Base-by-base conservation (phyloP, 2,329 filamentous ascomycete species). In the Cladophialophora bantiana region DNA sequence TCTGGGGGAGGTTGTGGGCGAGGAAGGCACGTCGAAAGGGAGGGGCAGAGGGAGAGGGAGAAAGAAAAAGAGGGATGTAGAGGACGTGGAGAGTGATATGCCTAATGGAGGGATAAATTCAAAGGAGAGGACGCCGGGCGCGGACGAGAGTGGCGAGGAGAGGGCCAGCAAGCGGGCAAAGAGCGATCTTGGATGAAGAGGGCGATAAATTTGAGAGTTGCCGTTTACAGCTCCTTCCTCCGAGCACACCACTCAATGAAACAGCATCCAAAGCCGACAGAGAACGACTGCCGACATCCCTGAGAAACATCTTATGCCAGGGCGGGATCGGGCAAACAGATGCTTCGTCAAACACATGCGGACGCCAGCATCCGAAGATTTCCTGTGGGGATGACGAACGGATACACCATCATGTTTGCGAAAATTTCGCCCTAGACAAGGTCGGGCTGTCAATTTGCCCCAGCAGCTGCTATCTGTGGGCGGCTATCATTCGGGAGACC, bases 51-150 rank as follows among this genome's bases (percentile, higher is more conserved):
- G 72, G 0, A 68, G 71, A 34, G 72, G 71, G 6, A 54, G 71
- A 52, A 70, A 69, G 58, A 70, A 62, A 66, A 74, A 73, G 70
- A 64, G 71, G 57, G 66, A 70, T 15, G 42, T 60, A 9, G 63
- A 68, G 34, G 68, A 71, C n/a, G 45, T 57, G 6, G 71, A 67
- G 18, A 62, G 45, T 7, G 48, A 31, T 15, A 15, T 36, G 45
- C 61, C 56, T 13, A 66, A 38, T 35, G 52, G 42, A 20, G 64
- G 50, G 45, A 32, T 53, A 31, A 53, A 42, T n/a, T 20, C 45
- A 10, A 58, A 61, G 38, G 79, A 78, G 62, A 78, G 77, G 59
- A 53, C 59, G n/a, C 59, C 59, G 6, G 66, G 53, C 7, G 45
- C 36, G 5, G 68, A 64, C n/a, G 65, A 68, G 5, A 61, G 61